These are phyloP conservation scores for Porcisia deanei DNA, from an alignment of 208 protist genomes.

Conservation along the genomic window DNA sequence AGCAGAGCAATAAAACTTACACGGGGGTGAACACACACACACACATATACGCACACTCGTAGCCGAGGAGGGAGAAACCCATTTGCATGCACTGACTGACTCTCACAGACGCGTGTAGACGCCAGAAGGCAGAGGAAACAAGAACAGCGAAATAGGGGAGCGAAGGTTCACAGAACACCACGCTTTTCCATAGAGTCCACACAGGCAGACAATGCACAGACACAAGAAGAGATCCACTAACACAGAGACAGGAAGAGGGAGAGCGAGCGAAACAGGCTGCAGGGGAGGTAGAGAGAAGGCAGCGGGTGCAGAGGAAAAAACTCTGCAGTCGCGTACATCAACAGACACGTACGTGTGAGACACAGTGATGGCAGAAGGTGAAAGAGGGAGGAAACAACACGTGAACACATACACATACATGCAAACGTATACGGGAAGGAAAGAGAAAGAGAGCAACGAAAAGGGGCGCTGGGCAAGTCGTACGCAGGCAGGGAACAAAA, in stretches of 20 bases:
- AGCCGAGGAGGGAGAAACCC: neutral
- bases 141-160: neutral
- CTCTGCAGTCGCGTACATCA: neutral
- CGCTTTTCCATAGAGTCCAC: neutral
- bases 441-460: neutral
- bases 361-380: neutral
- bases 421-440: neutral
- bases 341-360: neutral
- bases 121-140: neutral
- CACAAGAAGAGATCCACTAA: neutral
- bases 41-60: neutral
- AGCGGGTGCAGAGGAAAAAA: neutral
- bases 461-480: neutral
- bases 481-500: neutral
- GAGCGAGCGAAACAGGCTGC: neutral
- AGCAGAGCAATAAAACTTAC: neutral
- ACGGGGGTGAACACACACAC: neutral
- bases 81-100: neutral
- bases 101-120: neutral
- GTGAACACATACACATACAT: neutral
- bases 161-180: neutral
- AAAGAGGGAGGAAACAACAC: neutral
- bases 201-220: neutral
- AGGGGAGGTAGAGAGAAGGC: neutral
- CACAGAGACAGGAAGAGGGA: neutral